phyloP scores from a whole-genome alignment of 202 grass and related monocot genomes.

The Hordeum pubiflorum region DNA sequence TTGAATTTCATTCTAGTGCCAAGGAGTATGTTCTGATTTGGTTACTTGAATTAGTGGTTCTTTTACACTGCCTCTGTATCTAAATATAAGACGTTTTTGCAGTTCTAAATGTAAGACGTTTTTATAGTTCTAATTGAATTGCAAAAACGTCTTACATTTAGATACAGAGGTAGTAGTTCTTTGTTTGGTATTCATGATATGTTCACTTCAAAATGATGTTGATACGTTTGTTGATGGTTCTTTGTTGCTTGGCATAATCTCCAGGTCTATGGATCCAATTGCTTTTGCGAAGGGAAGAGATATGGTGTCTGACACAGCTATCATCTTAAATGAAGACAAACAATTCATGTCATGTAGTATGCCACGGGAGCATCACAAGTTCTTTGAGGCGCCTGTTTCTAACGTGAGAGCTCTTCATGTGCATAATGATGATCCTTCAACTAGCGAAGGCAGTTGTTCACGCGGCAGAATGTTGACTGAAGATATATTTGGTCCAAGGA shows the following conservation, averaged over 20 bases:
- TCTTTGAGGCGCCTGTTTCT: slow-evolving; percentile 39
- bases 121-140: no score
- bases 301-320: slow-evolving; percentile 19
- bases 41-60: not conserved
- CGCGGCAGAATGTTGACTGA: slow-evolving; percentile 43
- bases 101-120: no score
- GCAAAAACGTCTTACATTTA: no score
- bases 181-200: not conserved
- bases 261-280: slow-evolving; percentile 49
- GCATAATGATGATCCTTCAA: slow-evolving; percentile 38
- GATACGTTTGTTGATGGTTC: slow-evolving; percentile 2
- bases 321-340: slow-evolving; percentile 38
- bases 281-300: slow-evolving; percentile 43
- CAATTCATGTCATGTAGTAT: slow-evolving; percentile 29
- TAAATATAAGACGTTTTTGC: no score
- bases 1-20: not conserved
- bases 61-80: not conserved
- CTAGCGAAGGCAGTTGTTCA: slow-evolving; percentile 33
- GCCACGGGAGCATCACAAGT: slow-evolving; percentile 38
- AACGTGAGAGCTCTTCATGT: slow-evolving; percentile 39
- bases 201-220: not conserved
- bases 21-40: not conserved
- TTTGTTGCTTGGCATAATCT: slow-evolving; percentile 24
- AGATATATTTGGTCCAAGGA: slow-evolving; percentile 39
- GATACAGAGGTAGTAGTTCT: not conserved